Base-by-base conservation (phyloP, 495 filamentous ascomycete species). In the Recurvomyces mirabilis region DNA sequence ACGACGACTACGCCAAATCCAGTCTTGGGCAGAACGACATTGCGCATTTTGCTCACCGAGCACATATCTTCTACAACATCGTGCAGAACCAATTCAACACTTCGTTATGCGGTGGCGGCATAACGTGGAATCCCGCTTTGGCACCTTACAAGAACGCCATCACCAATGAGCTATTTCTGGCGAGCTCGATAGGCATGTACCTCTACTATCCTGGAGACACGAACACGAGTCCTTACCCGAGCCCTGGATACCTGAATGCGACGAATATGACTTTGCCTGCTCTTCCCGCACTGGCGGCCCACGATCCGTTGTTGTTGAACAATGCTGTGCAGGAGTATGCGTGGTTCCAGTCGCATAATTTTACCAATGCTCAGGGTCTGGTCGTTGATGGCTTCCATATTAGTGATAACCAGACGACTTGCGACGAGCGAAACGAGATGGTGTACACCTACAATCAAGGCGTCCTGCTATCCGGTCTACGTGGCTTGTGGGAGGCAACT, bases 101-200 rank as follows among this genome's bases (percentile, higher is more conserved):
- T 60, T 5, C 89, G 87, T 9, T 95, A n/a, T 46, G 91, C 53
- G 74, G 73, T 11, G 91, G 91, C 13, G 91, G 91, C 2, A 94
- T 98, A 87, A 68, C 80, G 38, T 98, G 91, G 91, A 91, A 78
- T 37, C 91, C 86, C 4, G 72, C 75, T 38, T 64, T 93, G 30
- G 61, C 66, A 17, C 87, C 89, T 0, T 95, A 98, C 64, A 98
- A 96, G 60, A 98, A 98, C 56, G 87, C 91, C 43, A 89, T 98
- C 51, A 98, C 91, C 23, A 98, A 98, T 58, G 78, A 96, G 58
- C 72, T 95, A 7, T 96, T 69, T 56, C 84, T 95, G 41, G 67
- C 87, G 0, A 86, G 84, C 0, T 87, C 80, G 36, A 74, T 93
- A 34, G 73, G 68, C 17, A 96, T 98, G 91, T 98, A 93, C 58